A percentile compares a stretch with the other conserved stretches of the same genome.
These are phyloP conservation scores for Maudiozyma saulgeensis DNA, from an alignment of 805 yeast genomes.

Conservation along the genomic window DNA sequence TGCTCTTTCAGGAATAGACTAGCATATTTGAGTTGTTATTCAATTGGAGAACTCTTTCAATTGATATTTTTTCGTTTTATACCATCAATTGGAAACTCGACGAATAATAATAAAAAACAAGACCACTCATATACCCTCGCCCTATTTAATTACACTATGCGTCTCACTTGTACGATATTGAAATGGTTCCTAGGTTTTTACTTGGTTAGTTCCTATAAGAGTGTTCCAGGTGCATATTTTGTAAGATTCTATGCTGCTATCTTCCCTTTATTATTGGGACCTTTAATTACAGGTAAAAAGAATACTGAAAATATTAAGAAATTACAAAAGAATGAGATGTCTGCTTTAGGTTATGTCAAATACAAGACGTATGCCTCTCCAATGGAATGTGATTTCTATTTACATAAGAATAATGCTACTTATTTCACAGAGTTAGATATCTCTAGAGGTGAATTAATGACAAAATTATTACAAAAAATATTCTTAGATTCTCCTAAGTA, in stretches of 20 bases:
- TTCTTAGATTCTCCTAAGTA: conserved; percentile 35
- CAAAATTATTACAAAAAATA: conserved; percentile 46
- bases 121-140: too few species aligned
- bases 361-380: conserved; percentile 55
- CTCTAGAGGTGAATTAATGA: conserved; percentile 57
- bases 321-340: conserved; percentile 14
- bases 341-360: conserved; percentile 35
- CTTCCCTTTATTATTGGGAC: conserved; percentile 33
- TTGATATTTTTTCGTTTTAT: too few species aligned
- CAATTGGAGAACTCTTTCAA: too few species aligned
- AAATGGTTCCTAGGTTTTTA: conserved; percentile 12
- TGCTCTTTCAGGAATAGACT: too few species aligned
- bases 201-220: conserved; percentile 37
- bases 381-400: conserved; percentile 74
- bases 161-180: conserved; percentile 2
- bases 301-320: conserved; percentile 13
- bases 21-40: too few species aligned
- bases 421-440: conserved; percentile 77
- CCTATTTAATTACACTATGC: background rate
- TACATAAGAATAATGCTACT: conserved; percentile 83
- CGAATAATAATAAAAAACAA: too few species aligned
- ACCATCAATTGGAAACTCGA: too few species aligned
- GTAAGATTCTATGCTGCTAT: conserved; percentile 49
- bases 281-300: conserved; percentile 21
- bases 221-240: conserved; percentile 58